Evolutionary conservation across 2,329 filamentous ascomycete genomes (phyloP), one percentile per base, ranked within the genome.

Genomic region (Bimuria novae-zelandiae): DNA sequence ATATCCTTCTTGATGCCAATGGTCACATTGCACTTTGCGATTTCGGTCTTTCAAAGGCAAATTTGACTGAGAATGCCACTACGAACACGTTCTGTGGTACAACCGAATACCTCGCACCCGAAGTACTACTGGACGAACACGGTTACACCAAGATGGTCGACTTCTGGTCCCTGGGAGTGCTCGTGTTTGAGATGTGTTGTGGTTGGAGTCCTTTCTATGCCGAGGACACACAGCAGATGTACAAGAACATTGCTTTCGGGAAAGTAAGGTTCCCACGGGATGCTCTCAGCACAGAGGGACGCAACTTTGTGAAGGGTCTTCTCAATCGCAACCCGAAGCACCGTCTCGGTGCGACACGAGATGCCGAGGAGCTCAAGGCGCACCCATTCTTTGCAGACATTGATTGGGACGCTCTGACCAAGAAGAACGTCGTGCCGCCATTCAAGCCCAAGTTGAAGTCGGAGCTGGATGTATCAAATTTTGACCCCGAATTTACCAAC

Each of bases 81-180:
- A 99, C 94, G 47, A 99, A 97, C 76, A 99, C 94, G 0, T 99
- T 99, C 75, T 99, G 94, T 72, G 94, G 94, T 56, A 99, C 94
- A 1, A 99, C 94, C 0, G 94, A 99, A 73, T 99, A 99, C 70
- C 83, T 99, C 17, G 94, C 94, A 0, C 94, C 94, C 0, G 94
- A 99, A 71, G 94, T 97, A 2, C 81, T 99, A 12, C 79, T 99
- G 39, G 94, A 99, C 64, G 94, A 99, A 77, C 90, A 92, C 67
- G 94, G 94, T 29, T 99, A 99, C 76, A 97, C 94, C 49, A 97
- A 97, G 79, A 97, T 99, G 94, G 94, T 99, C 6, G 94, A 99
- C 74, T 99, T 97, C 75, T 99, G 94, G 94, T 99, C 94, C 1
- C 82, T 99, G 11, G 94, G 94, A 52, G 94, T 99, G 42, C 81